These are phyloP conservation scores for Leishmania lainsoni DNA, from an alignment of 208 protist species.

Conservation along the genomic window DNA sequence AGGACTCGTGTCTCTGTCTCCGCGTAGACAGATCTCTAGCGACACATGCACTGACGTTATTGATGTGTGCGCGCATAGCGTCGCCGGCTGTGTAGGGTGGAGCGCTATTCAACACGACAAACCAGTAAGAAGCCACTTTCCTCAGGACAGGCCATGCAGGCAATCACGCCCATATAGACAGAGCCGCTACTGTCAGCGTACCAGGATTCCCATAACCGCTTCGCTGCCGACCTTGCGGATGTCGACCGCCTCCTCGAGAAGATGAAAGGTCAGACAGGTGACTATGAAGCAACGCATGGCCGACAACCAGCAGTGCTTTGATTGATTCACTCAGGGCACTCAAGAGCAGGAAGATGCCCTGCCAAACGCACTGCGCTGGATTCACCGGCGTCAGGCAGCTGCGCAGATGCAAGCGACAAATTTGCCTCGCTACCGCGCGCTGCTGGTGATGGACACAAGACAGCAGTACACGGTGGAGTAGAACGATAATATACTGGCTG, in stretches of 20 bases:
- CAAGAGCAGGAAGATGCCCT: constrained; percentile 1
- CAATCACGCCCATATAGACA: not conserved
- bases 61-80: not conserved
- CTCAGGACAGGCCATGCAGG: not conserved
- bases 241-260: constrained; percentile 6
- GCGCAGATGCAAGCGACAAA: not conserved
- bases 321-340: not conserved
- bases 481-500: constrained; percentile 5
- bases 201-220: constrained; percentile 10
- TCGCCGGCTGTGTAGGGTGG: not conserved
- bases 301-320: not conserved
- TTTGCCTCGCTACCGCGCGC: not conserved
- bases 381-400: not conserved
- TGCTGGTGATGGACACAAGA: not conserved
- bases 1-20: not conserved
- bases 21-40: not conserved
- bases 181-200: constrained; percentile 15
- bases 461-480: not conserved
- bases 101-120: not conserved
- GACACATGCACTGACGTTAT: not conserved
- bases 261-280: not conserved
- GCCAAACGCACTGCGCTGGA: not conserved
- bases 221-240: constrained; percentile 3
- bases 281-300: not conserved
- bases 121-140: not conserved